These are phyloP conservation scores for Phaeophleospora eucalypticola DNA, from an alignment of 2,329 filamentous ascomycete species.

Conservation along the genomic window DNA sequence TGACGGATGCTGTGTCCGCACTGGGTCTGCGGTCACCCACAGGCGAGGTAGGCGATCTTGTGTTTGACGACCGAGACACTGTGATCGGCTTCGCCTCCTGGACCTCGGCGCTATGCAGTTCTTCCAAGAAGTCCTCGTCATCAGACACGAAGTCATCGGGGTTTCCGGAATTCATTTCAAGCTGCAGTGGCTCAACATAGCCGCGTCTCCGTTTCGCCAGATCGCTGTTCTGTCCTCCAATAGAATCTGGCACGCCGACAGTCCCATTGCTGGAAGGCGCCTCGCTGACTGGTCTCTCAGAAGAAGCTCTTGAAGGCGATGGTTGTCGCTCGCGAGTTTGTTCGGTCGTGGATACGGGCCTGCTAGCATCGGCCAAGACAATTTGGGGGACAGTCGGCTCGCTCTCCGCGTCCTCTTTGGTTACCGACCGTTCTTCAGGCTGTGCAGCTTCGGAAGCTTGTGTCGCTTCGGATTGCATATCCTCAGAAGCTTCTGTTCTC, in stretches of 20 bases:
- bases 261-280: not conserved
- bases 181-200: constrained; percentile 38
- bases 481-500: too few relatives aligned
- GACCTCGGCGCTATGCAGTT: constrained; percentile 75
- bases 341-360: constrained; percentile 12
- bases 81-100: constrained; percentile 77
- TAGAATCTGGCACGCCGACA: not conserved
- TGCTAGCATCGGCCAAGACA: constrained; percentile 20
- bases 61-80: constrained; percentile 66
- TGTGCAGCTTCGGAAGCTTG: not conserved
- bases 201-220: constrained; percentile 38
- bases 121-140: constrained; percentile 62
- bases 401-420: constrained; percentile 8
- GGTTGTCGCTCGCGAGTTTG: constrained; percentile 1
- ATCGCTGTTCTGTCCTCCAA: constrained; percentile 21
- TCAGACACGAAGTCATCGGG: constrained; percentile 60
- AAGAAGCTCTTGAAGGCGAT: not conserved
- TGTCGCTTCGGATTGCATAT: not conserved
- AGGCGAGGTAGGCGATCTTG: constrained; percentile 63
- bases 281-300: not conserved
- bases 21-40: constrained; percentile 31
- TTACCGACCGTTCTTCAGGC: constrained; percentile 10
- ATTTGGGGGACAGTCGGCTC: constrained; percentile 12
- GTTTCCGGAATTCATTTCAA: constrained; percentile 37
- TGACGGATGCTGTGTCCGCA: constrained; percentile 21